Percentiles rank a stretch among this genome's conserved stretches.
Evolutionary conservation across 164 flowering plant genomes (phyloP).

Genomic region (Aristolochia contorta): DNA sequence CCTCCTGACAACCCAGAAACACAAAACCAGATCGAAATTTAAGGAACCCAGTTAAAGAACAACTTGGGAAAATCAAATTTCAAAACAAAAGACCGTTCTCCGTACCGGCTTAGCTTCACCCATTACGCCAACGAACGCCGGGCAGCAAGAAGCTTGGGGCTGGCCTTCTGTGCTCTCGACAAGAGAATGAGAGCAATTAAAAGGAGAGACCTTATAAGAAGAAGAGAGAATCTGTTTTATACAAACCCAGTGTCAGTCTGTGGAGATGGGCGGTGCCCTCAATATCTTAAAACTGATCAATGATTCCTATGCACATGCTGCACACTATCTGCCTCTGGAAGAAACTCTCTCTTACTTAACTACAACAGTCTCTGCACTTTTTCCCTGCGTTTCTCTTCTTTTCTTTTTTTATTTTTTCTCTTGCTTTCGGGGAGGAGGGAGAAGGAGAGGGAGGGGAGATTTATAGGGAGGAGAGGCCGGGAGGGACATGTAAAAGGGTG

Average conservation of each 20-base stretch:
- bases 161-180: neutral
- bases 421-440: constrained; percentile 14
- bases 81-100: neutral
- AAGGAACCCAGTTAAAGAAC: neutral
- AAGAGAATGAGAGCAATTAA: constrained; percentile 6
- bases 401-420: neutral
- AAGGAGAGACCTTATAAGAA: constrained; percentile 10
- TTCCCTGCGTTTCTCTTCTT: constrained; percentile 16
- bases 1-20: constrained; percentile 15
- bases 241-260: constrained; percentile 5
- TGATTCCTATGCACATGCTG: constrained; percentile 53
- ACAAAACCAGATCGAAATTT: neutral
- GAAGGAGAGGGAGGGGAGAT: constrained; percentile 14
- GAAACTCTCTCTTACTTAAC: constrained; percentile 13
- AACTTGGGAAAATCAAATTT: neutral
- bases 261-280: constrained; percentile 20
- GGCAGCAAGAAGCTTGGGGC: neutral
- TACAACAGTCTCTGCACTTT: constrained; percentile 1
- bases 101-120: constrained; percentile 57
- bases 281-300: constrained; percentile 17
- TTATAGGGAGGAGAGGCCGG: constrained; percentile 18
- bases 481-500: neutral
- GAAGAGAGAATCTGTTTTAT: constrained; percentile 4
- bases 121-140: constrained; percentile 23
- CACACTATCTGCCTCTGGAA: constrained; percentile 19